These are phyloP conservation scores for Eutrema heterophyllum DNA, from an alignment of 345 rosid genomes.

Conservation along the genomic window DNA sequence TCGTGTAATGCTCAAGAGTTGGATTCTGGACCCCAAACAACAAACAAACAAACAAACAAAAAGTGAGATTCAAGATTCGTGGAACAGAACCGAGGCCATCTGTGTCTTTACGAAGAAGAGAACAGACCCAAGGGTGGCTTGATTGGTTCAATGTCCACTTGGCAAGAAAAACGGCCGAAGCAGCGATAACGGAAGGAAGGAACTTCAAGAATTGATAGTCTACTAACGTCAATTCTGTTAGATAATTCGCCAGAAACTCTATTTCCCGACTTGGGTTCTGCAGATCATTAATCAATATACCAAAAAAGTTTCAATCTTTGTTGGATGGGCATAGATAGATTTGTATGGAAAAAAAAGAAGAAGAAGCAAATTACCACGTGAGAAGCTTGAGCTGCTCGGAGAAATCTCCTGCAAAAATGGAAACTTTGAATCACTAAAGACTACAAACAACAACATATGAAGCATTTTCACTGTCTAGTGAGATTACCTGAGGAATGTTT, in stretches of 20 bases:
- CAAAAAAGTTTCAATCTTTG: constrained; percentile 11
- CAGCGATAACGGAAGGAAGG: constrained; percentile 80
- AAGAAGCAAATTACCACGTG: constrained; percentile 43
- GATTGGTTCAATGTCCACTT: constrained; percentile 88
- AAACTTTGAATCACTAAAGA: constrained; percentile 7
- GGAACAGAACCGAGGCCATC: neutral
- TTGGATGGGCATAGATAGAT: neutral
- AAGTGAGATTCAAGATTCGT: neutral
- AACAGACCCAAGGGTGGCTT: constrained; percentile 77
- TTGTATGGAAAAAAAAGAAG: neutral
- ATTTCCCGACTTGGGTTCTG: constrained; percentile 73
- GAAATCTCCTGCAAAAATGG: constrained; percentile 67
- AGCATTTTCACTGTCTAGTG: neutral
- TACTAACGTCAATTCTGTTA: constrained; percentile 69
- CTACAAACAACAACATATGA: neutral
- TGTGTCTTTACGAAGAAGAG: constrained; percentile 5
- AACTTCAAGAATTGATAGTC: constrained; percentile 59
- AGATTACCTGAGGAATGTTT: constrained; percentile 79
- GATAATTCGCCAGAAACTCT: constrained; percentile 73
- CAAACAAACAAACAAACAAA: neutral
- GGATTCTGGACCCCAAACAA: constrained; percentile 42
- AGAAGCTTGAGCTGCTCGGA: constrained; percentile 82
- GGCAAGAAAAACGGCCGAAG: constrained; percentile 89
- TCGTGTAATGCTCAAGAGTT: constrained; percentile 74
- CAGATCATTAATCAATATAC: constrained; percentile 19